These are phyloP conservation scores for Leptographium lundbergii DNA, from an alignment of 2,329 filamentous ascomycete species.

Conservation along the genomic window DNA sequence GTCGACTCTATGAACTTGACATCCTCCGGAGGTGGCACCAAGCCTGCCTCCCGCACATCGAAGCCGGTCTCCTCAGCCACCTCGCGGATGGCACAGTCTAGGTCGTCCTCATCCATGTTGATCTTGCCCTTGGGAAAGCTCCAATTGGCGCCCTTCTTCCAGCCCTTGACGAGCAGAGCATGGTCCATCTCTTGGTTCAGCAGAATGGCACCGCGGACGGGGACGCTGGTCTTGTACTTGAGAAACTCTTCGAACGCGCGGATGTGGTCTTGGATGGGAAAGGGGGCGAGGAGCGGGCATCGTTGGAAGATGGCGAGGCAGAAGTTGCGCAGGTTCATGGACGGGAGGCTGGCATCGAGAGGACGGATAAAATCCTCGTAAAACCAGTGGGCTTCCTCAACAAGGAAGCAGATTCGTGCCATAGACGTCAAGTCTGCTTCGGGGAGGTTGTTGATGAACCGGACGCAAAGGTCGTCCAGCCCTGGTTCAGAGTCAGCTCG, in stretches of 20 bases:
- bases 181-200: constrained; percentile 91
- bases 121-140: constrained; percentile 96
- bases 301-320: constrained; percentile 86
- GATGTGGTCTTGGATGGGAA: constrained; percentile 64
- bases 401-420: constrained; percentile 92
- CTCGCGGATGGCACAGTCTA: constrained; percentile 87
- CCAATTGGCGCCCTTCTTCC: constrained; percentile 95
- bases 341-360: constrained; percentile 71
- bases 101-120: constrained; percentile 88
- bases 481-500: constrained; percentile 31
- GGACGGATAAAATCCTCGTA: constrained; percentile 99
- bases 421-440: constrained; percentile 81
- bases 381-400: constrained; percentile 99
- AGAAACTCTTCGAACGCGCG: constrained; percentile 85
- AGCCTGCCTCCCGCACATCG: constrained; percentile 61
- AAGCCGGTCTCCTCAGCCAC: constrained; percentile 95
- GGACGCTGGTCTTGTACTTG: constrained; percentile 86
- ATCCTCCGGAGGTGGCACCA: constrained; percentile 59
- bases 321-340: constrained; percentile 73
- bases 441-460: constrained; percentile 95
- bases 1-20: constrained; percentile 78
- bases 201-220: constrained; percentile 87
- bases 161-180: constrained; percentile 86
- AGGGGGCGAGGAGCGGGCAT: constrained; percentile 75
- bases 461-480: constrained; percentile 95